A percentile compares a stretch with the other conserved stretches of the same genome.
These are phyloP conservation scores for Penicillium malachiteum DNA, from an alignment of 495 filamentous ascomycete genomes.

Conservation along the genomic window DNA sequence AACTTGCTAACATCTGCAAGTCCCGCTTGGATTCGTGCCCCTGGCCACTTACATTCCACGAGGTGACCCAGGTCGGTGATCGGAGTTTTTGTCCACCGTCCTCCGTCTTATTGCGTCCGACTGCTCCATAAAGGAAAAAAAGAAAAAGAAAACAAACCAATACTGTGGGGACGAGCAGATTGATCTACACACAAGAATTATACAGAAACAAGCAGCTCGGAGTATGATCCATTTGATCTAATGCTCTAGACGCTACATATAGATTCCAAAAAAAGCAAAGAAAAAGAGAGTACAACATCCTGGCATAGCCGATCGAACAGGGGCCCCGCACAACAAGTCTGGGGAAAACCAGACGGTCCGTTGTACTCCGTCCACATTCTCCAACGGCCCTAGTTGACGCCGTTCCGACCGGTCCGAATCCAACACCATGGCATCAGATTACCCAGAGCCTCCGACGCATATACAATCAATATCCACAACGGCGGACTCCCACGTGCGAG, in stretches of 20 bases:
- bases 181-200: background rate
- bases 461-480: background rate
- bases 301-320: too few relatives aligned
- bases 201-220: background rate
- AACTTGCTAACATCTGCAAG: too few relatives aligned
- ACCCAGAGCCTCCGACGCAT: conserved; percentile 33
- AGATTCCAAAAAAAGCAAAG: background rate
- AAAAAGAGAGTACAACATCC: background rate
- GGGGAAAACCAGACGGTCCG: too few relatives aligned
- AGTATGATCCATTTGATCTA: too few relatives aligned
- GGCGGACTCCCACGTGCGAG: too few relatives aligned
- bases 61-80: background rate
- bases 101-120: background rate
- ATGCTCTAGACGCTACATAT: background rate
- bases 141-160: background rate
- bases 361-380: background rate
- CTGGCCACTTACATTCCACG: background rate
- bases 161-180: background rate
- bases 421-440: conserved; percentile 10
- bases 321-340: too few relatives aligned
- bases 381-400: background rate
- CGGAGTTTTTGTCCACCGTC: background rate
- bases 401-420: background rate
- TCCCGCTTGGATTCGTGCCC: background rate
- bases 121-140: background rate